phyloP scores from a whole-genome alignment of 2,329 filamentous ascomycete genomes.

The Diaporthe sp. region DNA sequence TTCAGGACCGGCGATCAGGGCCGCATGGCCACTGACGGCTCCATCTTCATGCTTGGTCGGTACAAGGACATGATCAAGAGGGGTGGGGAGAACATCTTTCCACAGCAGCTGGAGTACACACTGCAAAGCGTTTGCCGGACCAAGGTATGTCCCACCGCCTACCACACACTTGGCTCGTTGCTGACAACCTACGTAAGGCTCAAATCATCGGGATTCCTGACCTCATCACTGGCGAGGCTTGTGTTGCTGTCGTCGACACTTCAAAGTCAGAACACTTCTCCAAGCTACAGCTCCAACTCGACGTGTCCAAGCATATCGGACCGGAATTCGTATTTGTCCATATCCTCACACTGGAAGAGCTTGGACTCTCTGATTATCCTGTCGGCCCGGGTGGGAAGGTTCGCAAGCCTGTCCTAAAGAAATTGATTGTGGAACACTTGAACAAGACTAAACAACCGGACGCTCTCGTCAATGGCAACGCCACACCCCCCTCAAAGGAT shows the following conservation, averaged over 20 bases:
- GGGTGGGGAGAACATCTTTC: slow-evolving; percentile 15
- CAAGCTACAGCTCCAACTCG: background rate
- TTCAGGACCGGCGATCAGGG: slow-evolving; percentile 21
- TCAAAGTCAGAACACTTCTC: background rate
- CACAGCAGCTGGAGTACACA: slow-evolving; percentile 15
- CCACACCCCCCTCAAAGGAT: fast-evolving
- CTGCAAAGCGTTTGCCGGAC: background rate
- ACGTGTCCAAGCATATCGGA: slow-evolving; percentile 7
- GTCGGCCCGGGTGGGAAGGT: background rate
- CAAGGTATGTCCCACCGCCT: background rate
- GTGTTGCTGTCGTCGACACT: slow-evolving; percentile 6
- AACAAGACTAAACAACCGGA: background rate
- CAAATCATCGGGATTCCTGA: slow-evolving; percentile 12
- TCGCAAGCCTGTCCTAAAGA: slow-evolving; percentile 8
- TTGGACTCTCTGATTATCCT: background rate
- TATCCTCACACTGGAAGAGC: background rate
- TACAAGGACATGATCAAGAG: slow-evolving; percentile 31
- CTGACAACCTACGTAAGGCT: background rate
- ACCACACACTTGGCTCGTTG: background rate
- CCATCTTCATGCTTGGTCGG: slow-evolving; percentile 3
- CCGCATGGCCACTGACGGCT: slow-evolving; percentile 3
- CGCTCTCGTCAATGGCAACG: background rate
- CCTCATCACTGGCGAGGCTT: background rate
- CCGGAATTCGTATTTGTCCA: background rate
- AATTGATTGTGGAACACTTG: background rate